Evolutionary conservation across 129 eudicot species (phyloP), one percentile per base, ranked within the genome.

Genomic region (Escallonia rubra): DNA sequence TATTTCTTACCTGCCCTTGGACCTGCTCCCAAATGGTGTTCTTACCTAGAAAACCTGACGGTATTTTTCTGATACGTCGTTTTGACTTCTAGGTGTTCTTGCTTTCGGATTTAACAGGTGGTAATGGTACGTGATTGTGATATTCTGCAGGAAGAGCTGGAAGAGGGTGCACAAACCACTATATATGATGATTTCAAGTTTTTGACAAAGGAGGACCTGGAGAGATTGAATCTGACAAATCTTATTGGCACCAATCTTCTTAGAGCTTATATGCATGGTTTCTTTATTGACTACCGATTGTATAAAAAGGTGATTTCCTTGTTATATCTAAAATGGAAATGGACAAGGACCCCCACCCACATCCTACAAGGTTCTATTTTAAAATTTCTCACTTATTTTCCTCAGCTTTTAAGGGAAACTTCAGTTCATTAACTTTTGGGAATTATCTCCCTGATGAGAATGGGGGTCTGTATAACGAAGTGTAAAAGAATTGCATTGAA

Each of bases 1-100:
- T 93, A 89, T 72, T 89, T 89, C 67, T 71, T 93, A 69, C 98
- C 98, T 54, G 81, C 95, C 56, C 89, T 93, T 72, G 98, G 98
- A 43, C 96, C 98, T 45, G 96, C 98, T 69, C 98, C 98, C 39
- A 89, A 86, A 82, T 93, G 98, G 98, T 89, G 96, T 64, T 86
- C 98, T 8, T 84, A 78, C 78, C 70, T 93, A 44, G 98, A 93
- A 66, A 86, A 82, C 77, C 50, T 93, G 69, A 93, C 98, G 13
- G 98, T 93, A 77, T 46, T 6, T 46, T 46, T 46, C 1, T 56
- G 74, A 65, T 67, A 49, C 3, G 39, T 3, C 59, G 50, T 2
- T 49, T 44, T 53, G 55, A 61, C 40, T 10, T 10, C 51, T 46
- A 50, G 14, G 8, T 43, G 53, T 55, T 5, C 43, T 8, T 59